A percentile compares a stretch with the other conserved stretches of the same genome.
phyloP scores from a whole-genome alignment of 148 eudicot genomes.

The Amaranthus hypochondriacus region DNA sequence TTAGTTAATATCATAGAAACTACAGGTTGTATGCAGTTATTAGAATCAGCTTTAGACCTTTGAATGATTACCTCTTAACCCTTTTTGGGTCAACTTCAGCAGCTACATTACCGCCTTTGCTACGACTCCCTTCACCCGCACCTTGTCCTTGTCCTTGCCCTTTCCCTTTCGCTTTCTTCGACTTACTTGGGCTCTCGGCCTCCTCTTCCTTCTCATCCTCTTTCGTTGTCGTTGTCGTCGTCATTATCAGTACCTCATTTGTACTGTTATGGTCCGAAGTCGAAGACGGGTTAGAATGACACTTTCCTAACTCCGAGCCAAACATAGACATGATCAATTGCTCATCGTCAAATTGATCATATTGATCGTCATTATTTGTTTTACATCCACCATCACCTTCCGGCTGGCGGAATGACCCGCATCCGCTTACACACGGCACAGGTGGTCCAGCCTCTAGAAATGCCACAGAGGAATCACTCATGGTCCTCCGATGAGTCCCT shows the following conservation, averaged over 20 bases:
- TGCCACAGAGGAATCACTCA: constrained; percentile 64
- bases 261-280: constrained; percentile 68
- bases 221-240: constrained; percentile 2
- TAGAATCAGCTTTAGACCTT: no score
- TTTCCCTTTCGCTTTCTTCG: not conserved
- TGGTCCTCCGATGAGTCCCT: constrained; percentile 54
- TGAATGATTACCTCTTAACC: constrained; percentile 53
- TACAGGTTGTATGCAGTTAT: no score
- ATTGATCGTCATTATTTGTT: constrained; percentile 21
- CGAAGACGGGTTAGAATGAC: constrained; percentile 56
- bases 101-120: constrained; percentile 4
- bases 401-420: constrained; percentile 21
- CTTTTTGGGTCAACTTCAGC: constrained; percentile 57
- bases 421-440: constrained; percentile 17
- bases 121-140: not conserved
- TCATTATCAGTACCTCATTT: constrained; percentile 31
- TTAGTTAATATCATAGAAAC: no score
- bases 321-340: constrained; percentile 81
- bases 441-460: constrained; percentile 36
- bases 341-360: constrained; percentile 71
- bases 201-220: constrained; percentile 27
- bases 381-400: not conserved
- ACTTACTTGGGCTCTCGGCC: constrained; percentile 40
- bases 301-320: constrained; percentile 42
- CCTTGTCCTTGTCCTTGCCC: not conserved